Evolutionary conservation across 208 protist genomes (phyloP).

Genomic region (Crithidia sp.): DNA sequence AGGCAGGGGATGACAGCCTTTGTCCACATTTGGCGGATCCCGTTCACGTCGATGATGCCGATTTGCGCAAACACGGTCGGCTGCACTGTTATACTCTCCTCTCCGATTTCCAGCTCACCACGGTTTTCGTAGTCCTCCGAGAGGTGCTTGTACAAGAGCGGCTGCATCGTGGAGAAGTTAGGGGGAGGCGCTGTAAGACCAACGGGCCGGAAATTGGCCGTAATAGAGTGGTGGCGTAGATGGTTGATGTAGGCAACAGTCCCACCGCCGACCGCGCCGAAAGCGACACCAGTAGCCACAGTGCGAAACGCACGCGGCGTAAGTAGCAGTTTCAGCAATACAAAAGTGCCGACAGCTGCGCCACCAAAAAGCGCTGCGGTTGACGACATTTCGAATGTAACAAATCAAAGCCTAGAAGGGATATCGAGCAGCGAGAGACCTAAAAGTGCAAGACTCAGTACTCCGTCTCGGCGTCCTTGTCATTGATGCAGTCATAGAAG

Average conservation of each 20-base stretch:
- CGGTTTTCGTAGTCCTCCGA: constrained; percentile 61
- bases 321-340: constrained; percentile 40
- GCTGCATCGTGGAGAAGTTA: constrained; percentile 57
- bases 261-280: constrained; percentile 43
- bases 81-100: constrained; percentile 74
- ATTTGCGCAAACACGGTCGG: constrained; percentile 84
- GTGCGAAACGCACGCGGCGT: constrained; percentile 49
- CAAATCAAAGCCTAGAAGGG: background rate
- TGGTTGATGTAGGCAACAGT: constrained; percentile 55
- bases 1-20: constrained; percentile 62
- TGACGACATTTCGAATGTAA: constrained; percentile 35
- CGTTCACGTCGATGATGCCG: constrained; percentile 71
- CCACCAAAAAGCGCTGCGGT: constrained; percentile 40
- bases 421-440: too few relatives aligned
- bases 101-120: constrained; percentile 62
- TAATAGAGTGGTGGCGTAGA: constrained; percentile 58
- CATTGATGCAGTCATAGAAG: too few relatives aligned
- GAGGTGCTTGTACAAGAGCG: constrained; percentile 61
- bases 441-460: too few relatives aligned
- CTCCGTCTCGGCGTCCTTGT: too few relatives aligned
- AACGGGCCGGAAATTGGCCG: constrained; percentile 42
- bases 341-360: constrained; percentile 37
- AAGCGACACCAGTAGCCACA: constrained; percentile 35
- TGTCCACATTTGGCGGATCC: constrained; percentile 79
- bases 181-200: constrained; percentile 36